These are phyloP conservation scores for Taxillus chinensis DNA, from an alignment of 164 flowering plant genomes.

Conservation along the genomic window DNA sequence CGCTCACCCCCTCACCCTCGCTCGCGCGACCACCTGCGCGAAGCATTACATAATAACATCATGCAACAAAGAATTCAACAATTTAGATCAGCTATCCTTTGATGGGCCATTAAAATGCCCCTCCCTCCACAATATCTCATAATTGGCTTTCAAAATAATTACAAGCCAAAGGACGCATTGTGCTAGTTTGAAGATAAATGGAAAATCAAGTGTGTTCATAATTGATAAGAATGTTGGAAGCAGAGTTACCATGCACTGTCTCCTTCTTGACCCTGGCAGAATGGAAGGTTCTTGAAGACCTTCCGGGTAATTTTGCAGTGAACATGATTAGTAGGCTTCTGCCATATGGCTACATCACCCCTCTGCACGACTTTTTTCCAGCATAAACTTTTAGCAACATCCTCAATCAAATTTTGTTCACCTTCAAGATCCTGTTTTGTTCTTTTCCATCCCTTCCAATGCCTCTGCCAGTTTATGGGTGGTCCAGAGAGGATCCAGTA, in stretches of 20 bases:
- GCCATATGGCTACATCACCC: slow-evolving; percentile 80
- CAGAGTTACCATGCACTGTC: slow-evolving; percentile 66
- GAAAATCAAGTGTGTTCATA: no score
- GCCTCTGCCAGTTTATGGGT: slow-evolving; percentile 74
- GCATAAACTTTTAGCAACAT: slow-evolving; percentile 58
- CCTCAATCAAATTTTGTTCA: slow-evolving; percentile 59
- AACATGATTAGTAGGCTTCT: slow-evolving; percentile 74
- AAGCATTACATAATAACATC: no score
- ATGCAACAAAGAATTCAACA: no score
- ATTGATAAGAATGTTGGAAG: neutral
- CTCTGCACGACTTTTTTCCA: slow-evolving; percentile 76
- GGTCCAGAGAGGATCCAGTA: slow-evolving; percentile 92
- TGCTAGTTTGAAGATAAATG: no score
- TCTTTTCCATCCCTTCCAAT: slow-evolving; percentile 80
- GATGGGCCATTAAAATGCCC: no score
- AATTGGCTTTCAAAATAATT: no score
- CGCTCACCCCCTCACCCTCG: no score
- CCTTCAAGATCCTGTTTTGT: slow-evolving; percentile 38
- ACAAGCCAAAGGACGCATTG: no score
- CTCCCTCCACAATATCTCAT: no score
- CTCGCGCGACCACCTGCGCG: no score
- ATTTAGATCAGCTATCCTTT: no score
- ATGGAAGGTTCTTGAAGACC: slow-evolving; percentile 47
- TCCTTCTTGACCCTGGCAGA: slow-evolving; percentile 53
- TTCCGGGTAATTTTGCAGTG: slow-evolving; percentile 56